Conservation (phyloP, 2,329 filamentous ascomycete species). For the Sporothrix pallida region DNA sequence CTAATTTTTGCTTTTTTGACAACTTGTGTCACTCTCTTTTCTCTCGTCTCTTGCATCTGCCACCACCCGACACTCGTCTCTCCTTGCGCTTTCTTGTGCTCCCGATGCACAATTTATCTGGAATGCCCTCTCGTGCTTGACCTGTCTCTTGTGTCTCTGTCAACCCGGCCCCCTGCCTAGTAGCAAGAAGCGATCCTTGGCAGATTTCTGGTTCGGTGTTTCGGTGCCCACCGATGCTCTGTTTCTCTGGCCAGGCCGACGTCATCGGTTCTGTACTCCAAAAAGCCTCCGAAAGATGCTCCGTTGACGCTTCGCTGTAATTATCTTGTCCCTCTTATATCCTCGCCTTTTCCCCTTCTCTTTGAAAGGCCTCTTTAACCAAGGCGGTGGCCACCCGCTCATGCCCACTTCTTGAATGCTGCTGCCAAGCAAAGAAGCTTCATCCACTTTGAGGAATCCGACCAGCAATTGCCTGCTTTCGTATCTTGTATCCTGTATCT, state of each 20-base stretch:
- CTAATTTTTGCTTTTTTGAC: neutral
- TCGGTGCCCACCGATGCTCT: constrained; percentile 5
- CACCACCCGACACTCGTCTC: neutral
- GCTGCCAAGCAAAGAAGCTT: constrained; percentile 9
- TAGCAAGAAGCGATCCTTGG: constrained; percentile 27
- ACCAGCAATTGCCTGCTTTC: constrained; percentile 9
- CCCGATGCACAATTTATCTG: neutral
- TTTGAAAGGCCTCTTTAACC: neutral
- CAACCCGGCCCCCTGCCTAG: constrained; percentile 26
- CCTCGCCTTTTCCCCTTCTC: neutral
- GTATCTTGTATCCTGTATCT: constrained; percentile 13
- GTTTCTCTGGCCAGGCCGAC: constrained; percentile 21
- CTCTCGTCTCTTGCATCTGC: neutral
- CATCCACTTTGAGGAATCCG: constrained; percentile 1
- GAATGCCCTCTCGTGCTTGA: neutral
- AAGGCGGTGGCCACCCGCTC: constrained; percentile 4
- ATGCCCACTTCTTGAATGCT: neutral
- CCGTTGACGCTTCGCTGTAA: constrained; percentile 2
- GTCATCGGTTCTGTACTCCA: constrained; percentile 26
- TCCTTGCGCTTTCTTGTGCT: neutral
- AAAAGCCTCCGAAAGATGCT: neutral
- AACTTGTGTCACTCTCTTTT: neutral
- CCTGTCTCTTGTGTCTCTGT: constrained; percentile 6
- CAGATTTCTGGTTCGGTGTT: constrained; percentile 23
- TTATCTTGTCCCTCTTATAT: neutral